A percentile compares a stretch with the other conserved stretches of the same genome.
These are phyloP conservation scores for Rhodotorula diobovata DNA, from an alignment of 768 basidiomycete species.

Conservation along the genomic window DNA sequence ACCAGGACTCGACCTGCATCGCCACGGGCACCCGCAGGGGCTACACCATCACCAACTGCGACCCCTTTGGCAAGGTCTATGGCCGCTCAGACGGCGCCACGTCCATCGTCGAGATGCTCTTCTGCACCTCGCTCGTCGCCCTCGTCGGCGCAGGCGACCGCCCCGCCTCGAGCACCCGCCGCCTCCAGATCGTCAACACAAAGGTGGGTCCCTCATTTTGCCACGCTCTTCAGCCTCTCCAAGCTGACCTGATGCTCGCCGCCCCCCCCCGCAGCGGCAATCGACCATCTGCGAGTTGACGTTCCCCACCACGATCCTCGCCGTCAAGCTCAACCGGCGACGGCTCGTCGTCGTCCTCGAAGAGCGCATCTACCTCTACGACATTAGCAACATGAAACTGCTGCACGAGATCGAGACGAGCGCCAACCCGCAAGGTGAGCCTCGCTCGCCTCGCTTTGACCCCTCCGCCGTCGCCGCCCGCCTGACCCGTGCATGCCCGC, in stretches of 20 bases:
- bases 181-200: conserved; percentile 96
- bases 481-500: neutral
- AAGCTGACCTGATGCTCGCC: neutral
- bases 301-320: conserved; percentile 91
- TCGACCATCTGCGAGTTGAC: conserved; percentile 98
- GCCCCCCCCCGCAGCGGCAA: conserved; percentile 63
- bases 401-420: conserved; percentile 96
- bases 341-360: conserved; percentile 93
- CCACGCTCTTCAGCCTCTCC: neutral
- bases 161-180: conserved; percentile 80
- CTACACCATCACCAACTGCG: conserved; percentile 95
- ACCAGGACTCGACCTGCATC: conserved; percentile 95
- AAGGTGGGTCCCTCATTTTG: conserved; percentile 59
- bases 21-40: conserved; percentile 92
- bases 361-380: conserved; percentile 97
- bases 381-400: conserved; percentile 96
- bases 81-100: conserved; percentile 95
- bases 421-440: conserved; percentile 82
- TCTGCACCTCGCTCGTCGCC: conserved; percentile 96
- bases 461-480: no score
- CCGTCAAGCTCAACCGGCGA: conserved; percentile 97
- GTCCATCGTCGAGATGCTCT: conserved; percentile 98
- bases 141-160: conserved; percentile 94
- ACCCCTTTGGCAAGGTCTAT: conserved; percentile 93
- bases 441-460: neutral